Conservation (phyloP, 306 rosid genomes). For the Pueraria montana region DNA sequence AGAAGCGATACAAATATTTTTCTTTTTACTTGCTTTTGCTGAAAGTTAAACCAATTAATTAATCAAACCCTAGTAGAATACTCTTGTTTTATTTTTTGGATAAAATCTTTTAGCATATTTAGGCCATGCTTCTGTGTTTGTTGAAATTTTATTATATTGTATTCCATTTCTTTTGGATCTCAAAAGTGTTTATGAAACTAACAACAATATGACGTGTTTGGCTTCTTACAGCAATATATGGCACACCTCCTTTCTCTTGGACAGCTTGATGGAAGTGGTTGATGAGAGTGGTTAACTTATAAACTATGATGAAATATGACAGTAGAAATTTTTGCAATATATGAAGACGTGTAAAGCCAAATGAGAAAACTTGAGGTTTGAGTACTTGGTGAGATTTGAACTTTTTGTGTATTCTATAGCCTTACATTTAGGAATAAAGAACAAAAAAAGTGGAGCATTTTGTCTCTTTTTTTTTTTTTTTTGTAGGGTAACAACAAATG, state of each 20-base stretch:
- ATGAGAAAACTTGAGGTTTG: constrained; percentile 31
- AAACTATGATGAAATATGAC: not conserved
- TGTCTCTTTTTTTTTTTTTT: not conserved
- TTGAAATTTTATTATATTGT: constrained; percentile 17
- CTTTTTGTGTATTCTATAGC: not conserved
- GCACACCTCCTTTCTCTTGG: constrained; percentile 93
- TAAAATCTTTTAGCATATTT: constrained; percentile 8
- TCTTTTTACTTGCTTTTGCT: constrained; percentile 2
- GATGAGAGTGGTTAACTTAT: constrained; percentile 58
- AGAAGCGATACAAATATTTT: not conserved
- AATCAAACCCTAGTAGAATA: not conserved
- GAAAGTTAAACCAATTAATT: not conserved
- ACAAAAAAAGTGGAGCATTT: constrained; percentile 2
- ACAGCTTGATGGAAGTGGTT: constrained; percentile 87
- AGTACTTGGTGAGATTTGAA: constrained; percentile 13
- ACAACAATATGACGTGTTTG: not conserved
- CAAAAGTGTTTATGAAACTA: constrained; percentile 21
- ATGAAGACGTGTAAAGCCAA: constrained; percentile 19
- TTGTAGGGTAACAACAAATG: not conserved
- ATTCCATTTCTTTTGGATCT: constrained; percentile 11
- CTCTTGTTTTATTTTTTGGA: not conserved
- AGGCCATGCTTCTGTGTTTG: constrained; percentile 16
- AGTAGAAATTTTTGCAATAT: not conserved
- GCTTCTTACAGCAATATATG: constrained; percentile 83
- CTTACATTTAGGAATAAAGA: constrained; percentile 25